Percentiles rank a stretch among this genome's conserved stretches.
Conservation (phyloP, 139 green algal species). For the Coccomyxa sp. region DNA sequence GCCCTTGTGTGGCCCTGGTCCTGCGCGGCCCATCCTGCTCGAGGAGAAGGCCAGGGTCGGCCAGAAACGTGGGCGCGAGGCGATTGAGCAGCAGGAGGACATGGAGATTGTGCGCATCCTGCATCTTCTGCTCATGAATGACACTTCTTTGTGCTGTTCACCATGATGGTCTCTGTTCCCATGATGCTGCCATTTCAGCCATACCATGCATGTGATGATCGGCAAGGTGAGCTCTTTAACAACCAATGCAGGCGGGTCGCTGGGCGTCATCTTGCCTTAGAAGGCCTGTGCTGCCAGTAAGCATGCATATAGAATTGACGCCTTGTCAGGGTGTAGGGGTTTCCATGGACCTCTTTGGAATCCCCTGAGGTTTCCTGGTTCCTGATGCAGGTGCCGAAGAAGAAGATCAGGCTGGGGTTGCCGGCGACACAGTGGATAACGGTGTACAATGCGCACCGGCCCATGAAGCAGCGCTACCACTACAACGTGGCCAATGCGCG, state of each 20-base stretch:
- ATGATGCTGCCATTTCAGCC: too few species aligned
- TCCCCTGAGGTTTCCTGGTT: too few species aligned
- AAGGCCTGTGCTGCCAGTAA: too few species aligned
- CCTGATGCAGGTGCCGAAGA: slow-evolving; percentile 68
- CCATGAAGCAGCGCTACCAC: slow-evolving; percentile 99
- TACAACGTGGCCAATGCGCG: slow-evolving; percentile 98
- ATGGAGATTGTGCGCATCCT: slow-evolving; percentile 43
- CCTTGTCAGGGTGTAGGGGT: too few species aligned
- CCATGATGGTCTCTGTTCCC: too few species aligned
- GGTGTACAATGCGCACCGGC: slow-evolving; percentile 95
- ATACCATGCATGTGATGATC: too few species aligned
- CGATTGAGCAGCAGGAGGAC: slow-evolving; percentile 53
- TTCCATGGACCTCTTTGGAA: too few species aligned
- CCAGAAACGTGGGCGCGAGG: slow-evolving; percentile 84
- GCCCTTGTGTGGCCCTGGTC: slow-evolving; percentile 77
- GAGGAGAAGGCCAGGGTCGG: slow-evolving; percentile 80
- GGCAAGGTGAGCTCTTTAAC: too few species aligned
- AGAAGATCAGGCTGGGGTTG: slow-evolving; percentile 93
- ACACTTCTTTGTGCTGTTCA: too few species aligned
- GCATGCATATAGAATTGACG: too few species aligned
- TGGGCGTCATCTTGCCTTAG: too few species aligned
- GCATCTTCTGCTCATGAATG: neutral
- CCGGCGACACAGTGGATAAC: slow-evolving; percentile 99
- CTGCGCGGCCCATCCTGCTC: slow-evolving; percentile 72
- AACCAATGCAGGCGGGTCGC: too few species aligned